Evolutionary conservation across 164 flowering plant genomes (phyloP).

Genomic region (Stephania japonica): DNA sequence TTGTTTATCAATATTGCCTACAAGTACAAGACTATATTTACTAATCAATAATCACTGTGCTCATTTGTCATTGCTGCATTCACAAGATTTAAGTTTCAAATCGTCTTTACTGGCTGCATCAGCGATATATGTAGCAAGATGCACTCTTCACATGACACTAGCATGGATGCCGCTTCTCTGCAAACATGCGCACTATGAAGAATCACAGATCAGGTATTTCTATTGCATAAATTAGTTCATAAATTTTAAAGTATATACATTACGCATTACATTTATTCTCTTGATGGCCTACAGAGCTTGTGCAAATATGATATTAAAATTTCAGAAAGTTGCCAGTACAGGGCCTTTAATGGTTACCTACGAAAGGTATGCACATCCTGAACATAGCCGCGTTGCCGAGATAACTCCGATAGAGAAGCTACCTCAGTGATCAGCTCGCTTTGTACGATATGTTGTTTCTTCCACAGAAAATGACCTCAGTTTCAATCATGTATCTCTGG

Average conservation of each 20-base stretch:
- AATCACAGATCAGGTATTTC: slow-evolving; percentile 50
- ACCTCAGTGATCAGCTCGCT: slow-evolving; percentile 27
- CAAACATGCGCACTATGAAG: slow-evolving; percentile 59
- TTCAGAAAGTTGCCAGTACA: slow-evolving; percentile 46
- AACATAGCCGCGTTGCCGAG: slow-evolving; percentile 44
- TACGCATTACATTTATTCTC: not conserved
- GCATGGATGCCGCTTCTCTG: slow-evolving; percentile 70
- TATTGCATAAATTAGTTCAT: not conserved
- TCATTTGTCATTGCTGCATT: not conserved
- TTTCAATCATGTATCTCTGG: not conserved
- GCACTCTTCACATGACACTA: slow-evolving; percentile 50
- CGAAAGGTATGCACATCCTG: slow-evolving; percentile 46
- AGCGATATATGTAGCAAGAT: slow-evolving; percentile 74
- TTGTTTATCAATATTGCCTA: not conserved
- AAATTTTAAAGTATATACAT: not conserved
- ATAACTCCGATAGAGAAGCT: slow-evolving; percentile 50
- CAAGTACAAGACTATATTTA: not conserved
- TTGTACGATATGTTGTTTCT: not conserved
- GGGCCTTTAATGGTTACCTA: slow-evolving; percentile 54
- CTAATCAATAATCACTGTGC: not conserved
- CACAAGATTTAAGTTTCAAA: slow-evolving; percentile 40
- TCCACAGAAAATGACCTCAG: not conserved
- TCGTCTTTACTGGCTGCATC: slow-evolving; percentile 82
- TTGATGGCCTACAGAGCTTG: slow-evolving; percentile 39
- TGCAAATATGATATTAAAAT: slow-evolving; percentile 58